These are phyloP conservation scores for Blakeslea trispora DNA, from an alignment of 371 early-diverging fungal species.

Conservation along the genomic window DNA sequence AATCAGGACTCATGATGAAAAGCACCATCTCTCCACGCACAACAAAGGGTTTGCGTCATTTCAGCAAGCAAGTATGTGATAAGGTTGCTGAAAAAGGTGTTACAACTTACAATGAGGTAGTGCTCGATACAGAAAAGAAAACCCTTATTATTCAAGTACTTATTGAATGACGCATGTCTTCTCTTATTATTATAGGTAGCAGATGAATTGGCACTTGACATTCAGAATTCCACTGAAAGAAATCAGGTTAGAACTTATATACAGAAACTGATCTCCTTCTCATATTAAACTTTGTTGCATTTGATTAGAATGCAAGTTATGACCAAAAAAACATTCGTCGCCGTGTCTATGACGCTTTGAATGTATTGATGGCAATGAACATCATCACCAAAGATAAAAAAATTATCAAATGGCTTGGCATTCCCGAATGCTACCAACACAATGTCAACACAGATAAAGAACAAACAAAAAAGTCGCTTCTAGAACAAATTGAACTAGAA, in stretches of 20 bases:
- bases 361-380: constrained; percentile 75
- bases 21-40: constrained; percentile 17
- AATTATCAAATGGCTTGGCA: constrained; percentile 72
- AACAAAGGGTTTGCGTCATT: constrained; percentile 62
- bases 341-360: constrained; percentile 80
- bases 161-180: too few relatives aligned
- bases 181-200: too few relatives aligned
- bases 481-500: constrained; percentile 21
- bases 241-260: not conserved
- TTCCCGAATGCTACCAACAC: constrained; percentile 35
- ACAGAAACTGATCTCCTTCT: too few relatives aligned
- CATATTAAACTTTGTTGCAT: too few relatives aligned
- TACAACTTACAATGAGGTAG: constrained; percentile 67
- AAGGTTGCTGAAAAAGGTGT: constrained; percentile 62
- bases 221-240: constrained; percentile 17
- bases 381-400: constrained; percentile 72
- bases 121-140: constrained; percentile 8
- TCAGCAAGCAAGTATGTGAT: constrained; percentile 65
- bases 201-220: constrained; percentile 27
- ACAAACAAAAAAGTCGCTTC: not conserved
- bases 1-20: constrained; percentile 7
- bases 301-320: constrained; percentile 30
- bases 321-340: constrained; percentile 81
- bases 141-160: too few relatives aligned
- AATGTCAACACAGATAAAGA: constrained; percentile 2